phyloP scores from a whole-genome alignment of 164 flowering plant species.

The Litsea cubeba region DNA sequence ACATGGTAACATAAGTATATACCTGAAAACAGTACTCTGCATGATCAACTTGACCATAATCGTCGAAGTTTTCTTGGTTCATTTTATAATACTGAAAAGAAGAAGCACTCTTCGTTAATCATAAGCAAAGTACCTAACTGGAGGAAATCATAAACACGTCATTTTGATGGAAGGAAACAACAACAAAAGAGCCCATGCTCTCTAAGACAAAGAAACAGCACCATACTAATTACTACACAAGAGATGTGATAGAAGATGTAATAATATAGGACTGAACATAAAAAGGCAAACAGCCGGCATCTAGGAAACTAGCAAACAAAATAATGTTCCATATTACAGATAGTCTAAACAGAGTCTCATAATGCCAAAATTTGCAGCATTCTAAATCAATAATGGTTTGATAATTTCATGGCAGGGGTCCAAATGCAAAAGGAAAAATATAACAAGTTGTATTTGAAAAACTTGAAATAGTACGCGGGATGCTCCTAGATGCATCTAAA shows the following conservation, averaged over 20 bases:
- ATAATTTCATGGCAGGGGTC: too few relatives aligned
- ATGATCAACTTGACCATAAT: conserved; percentile 73
- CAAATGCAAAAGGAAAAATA: too few relatives aligned
- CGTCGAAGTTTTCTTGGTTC: conserved; percentile 64
- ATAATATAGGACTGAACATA: not conserved
- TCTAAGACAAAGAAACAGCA: too few relatives aligned
- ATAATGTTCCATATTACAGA: not conserved
- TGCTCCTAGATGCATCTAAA: too few relatives aligned
- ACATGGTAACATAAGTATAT: conserved; percentile 7
- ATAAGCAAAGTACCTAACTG: not conserved
- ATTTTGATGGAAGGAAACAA: too few relatives aligned
- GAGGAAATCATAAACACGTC: not conserved
- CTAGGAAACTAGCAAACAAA: not conserved
- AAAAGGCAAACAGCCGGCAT: not conserved
- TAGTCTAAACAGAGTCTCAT: too few relatives aligned
- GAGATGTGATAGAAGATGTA: not conserved
- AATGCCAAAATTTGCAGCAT: too few relatives aligned
- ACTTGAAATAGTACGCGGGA: too few relatives aligned
- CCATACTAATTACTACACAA: not conserved
- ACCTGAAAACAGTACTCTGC: conserved; percentile 92
- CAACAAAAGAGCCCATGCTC: too few relatives aligned
- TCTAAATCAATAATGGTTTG: too few relatives aligned
- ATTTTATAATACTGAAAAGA: conserved; percentile 72
- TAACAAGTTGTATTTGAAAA: too few relatives aligned
- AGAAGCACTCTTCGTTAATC: conserved; percentile 7